phyloP scores from a whole-genome alignment of 2,329 filamentous ascomycete species.

The Epichloe aotearoae region DNA sequence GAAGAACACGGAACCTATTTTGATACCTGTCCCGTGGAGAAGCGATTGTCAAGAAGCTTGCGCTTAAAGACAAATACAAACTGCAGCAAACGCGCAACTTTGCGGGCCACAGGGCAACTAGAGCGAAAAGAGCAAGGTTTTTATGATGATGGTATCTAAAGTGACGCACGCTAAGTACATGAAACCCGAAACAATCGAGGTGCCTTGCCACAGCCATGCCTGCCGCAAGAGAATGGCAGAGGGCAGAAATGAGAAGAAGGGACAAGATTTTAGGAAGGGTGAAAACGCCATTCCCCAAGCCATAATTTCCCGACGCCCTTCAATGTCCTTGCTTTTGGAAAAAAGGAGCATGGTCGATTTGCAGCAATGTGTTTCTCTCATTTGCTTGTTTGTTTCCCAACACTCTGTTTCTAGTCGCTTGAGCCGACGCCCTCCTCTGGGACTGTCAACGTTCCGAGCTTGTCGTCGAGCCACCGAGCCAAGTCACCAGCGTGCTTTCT shows the following conservation, averaged over 20 bases:
- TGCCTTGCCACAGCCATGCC: too few species aligned
- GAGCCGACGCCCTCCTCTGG: conserved; percentile 36
- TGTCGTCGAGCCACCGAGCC: conserved; percentile 46
- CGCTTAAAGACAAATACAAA: too few species aligned
- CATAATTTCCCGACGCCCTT: neutral
- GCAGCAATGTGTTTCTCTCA: neutral
- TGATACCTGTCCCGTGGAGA: too few species aligned
- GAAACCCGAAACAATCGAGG: too few species aligned
- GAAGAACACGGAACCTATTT: too few species aligned
- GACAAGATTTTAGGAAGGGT: neutral
- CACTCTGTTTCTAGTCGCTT: neutral
- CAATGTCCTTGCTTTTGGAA: neutral
- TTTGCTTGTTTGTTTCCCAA: neutral
- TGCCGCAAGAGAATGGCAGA: neutral
- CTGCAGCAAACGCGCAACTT: too few species aligned
- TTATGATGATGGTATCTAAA: neutral
- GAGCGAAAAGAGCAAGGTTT: neutral
- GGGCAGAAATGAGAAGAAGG: neutral
- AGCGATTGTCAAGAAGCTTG: too few species aligned
- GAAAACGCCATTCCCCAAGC: neutral
- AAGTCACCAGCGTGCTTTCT: conserved; percentile 46
- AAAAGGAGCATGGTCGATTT: neutral
- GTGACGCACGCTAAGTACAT: neutral
- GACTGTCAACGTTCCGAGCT: conserved; percentile 38
- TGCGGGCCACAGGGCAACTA: too few species aligned